Evolutionary conservation across 2,329 filamentous ascomycete genomes (phyloP).

Genomic region (Xylaria sp.): DNA sequence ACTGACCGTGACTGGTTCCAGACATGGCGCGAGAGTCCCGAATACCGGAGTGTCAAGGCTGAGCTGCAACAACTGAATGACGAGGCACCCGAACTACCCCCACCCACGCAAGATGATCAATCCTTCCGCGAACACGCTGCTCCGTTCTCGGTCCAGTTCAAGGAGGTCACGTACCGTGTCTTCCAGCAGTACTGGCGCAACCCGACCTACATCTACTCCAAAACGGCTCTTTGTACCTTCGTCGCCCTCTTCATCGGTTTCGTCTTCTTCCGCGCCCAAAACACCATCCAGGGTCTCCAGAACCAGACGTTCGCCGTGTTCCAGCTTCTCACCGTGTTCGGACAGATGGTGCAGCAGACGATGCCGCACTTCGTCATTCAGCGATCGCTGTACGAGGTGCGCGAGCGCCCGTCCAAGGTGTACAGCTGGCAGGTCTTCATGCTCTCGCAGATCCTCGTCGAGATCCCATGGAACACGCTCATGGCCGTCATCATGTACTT

Average conservation of each 20-base stretch:
- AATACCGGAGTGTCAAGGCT: conserved; percentile 61
- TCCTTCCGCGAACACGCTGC: conserved; percentile 82
- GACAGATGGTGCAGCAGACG: conserved; percentile 79
- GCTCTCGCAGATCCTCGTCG: conserved; percentile 82
- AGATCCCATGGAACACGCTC: conserved; percentile 84
- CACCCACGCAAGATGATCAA: conserved; percentile 50
- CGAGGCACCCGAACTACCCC: conserved; percentile 52
- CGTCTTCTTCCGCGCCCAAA: conserved; percentile 77
- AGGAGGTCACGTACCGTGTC: conserved; percentile 75
- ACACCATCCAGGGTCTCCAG: conserved; percentile 80
- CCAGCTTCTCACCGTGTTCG: conserved; percentile 84
- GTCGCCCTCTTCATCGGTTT: conserved; percentile 82
- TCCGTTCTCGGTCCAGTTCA: conserved; percentile 74
- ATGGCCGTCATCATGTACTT: conserved; percentile 81
- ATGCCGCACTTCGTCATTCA: conserved; percentile 90
- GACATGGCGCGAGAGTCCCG: conserved; percentile 57
- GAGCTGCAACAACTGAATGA: conserved; percentile 68
- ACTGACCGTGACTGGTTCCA: conserved; percentile 73
- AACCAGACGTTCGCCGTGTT: conserved; percentile 90
- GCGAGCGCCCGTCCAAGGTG: conserved; percentile 83
- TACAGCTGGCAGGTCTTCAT: conserved; percentile 90
- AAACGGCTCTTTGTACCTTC: conserved; percentile 72
- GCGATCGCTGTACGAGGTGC: conserved; percentile 83
- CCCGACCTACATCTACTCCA: conserved; percentile 88
- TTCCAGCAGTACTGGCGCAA: conserved; percentile 95